phyloP scores from a whole-genome alignment of 2,329 filamentous ascomycete genomes.

The Camptophora hylomeconis region DNA sequence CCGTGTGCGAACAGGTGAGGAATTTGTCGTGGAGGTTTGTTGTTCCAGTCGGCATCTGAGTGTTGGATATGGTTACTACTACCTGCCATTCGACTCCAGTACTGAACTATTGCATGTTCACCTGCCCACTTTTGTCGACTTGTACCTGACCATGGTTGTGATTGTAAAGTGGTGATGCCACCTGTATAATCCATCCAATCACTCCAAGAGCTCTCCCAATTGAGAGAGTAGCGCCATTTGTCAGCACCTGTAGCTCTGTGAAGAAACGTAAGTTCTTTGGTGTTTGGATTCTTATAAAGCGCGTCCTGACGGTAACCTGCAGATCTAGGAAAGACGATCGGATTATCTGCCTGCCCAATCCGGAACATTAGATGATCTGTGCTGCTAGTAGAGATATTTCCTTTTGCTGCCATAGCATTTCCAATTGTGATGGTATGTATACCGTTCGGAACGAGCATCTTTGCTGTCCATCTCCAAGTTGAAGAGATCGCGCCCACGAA shows the following conservation, averaged over 20 bases:
- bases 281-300: constrained; percentile 28
- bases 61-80: constrained; percentile 50
- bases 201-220: constrained; percentile 47
- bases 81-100: constrained; percentile 47
- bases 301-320: constrained; percentile 47
- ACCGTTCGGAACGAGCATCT: constrained; percentile 45
- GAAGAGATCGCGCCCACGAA: constrained; percentile 42
- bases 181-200: constrained; percentile 45
- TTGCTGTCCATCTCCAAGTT: constrained; percentile 41
- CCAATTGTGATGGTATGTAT: constrained; percentile 46
- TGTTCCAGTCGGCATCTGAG: constrained; percentile 36
- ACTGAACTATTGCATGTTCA: constrained; percentile 50
- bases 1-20: constrained; percentile 43
- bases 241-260: constrained; percentile 50
- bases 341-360: constrained; percentile 44
- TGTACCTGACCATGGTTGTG: constrained; percentile 45
- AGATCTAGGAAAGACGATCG: constrained; percentile 41
- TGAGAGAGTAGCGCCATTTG: constrained; percentile 48
- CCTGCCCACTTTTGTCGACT: constrained; percentile 46
- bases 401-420: constrained; percentile 33
- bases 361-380: constrained; percentile 50
- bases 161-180: constrained; percentile 35
- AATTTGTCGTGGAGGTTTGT: constrained; percentile 27
- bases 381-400: constrained; percentile 34
- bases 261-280: constrained; percentile 34